Base-by-base conservation (phyloP, 768 basidiomycete genomes). In the Mycena olivaceomarginata region DNA sequence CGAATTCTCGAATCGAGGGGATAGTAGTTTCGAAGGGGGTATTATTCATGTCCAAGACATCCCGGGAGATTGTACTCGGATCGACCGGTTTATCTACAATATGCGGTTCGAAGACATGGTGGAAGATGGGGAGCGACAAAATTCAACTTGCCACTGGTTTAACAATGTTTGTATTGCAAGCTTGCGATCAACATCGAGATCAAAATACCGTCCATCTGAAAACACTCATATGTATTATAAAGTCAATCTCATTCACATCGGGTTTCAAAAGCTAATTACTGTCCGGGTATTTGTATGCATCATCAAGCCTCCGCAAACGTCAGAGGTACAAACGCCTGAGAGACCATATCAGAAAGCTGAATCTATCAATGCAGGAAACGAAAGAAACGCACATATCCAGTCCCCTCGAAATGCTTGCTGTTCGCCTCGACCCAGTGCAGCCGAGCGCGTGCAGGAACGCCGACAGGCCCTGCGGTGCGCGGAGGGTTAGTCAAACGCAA, bases 351-450 rank as follows among this genome's bases (percentile, higher is more conserved):
- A 76, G 79, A 48, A 72, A 45, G 51, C 51, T 7, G 20, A 12
- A 65, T 5, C 31, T 5, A 83, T 57, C 51, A 40, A 70, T 31
- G 31, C 45, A 79, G 75, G 79, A 77, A 72, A 72, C 73, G 64
- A 75, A 79, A 79, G 48, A 93, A 93, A 94, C 94, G 85, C 87
- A 97, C 96, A 89, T 97, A 92, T 85, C 97, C 97, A 75, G 92
- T 95, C 45, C 96, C 97, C 85, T 95, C 93, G 84, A 95, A 98
- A 83, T 97, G 97, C 89, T 98, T 98, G 87, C 97, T 97, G 88
- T 98, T 98, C 69, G 94, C 96, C 86, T 99, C 98, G 75, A 99
- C 98, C 97, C 98, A 99, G 86, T 99, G 98, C 80, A 99, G 90
- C 82, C 98, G 94, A 99, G 91, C 9, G 98, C 98, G 85, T 99